These are phyloP conservation scores for Kwoniella pini DNA, from an alignment of 768 basidiomycete genomes.

Conservation along the genomic window DNA sequence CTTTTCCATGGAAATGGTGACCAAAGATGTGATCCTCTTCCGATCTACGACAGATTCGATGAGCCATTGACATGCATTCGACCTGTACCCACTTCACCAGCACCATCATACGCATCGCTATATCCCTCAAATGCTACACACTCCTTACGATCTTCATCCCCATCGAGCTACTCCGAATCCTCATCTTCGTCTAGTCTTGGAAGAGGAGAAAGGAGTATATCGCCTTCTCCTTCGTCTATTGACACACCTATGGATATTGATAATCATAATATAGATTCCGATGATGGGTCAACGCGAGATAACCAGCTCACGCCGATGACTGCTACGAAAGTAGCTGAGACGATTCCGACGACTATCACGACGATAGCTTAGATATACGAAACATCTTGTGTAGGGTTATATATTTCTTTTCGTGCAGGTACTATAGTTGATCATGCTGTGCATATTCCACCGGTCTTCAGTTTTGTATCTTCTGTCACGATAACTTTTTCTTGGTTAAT, in stretches of 20 bases:
- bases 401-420: no score
- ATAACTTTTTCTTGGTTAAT: no score
- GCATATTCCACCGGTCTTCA: no score
- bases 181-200: background rate
- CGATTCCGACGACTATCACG: background rate
- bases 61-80: background rate
- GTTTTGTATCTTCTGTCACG: no score
- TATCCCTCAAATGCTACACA: background rate
- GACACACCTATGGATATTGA: conserved; percentile 24
- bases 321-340: background rate
- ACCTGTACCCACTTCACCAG: conserved; percentile 2
- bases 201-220: conserved; percentile 8
- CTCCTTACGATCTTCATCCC: conserved; percentile 7
- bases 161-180: background rate
- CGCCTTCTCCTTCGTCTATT: background rate
- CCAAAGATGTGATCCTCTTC: conserved; percentile 44
- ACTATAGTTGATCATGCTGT: no score
- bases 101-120: conserved; percentile 13
- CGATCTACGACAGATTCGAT: conserved; percentile 32
- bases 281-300: background rate
- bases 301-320: background rate
- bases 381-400: no score
- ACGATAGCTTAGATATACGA: background rate
- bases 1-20: conserved; percentile 54
- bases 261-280: background rate